Base-by-base conservation (phyloP, 2,329 filamentous ascomycete species). In the Alternaria infectoria region DNA sequence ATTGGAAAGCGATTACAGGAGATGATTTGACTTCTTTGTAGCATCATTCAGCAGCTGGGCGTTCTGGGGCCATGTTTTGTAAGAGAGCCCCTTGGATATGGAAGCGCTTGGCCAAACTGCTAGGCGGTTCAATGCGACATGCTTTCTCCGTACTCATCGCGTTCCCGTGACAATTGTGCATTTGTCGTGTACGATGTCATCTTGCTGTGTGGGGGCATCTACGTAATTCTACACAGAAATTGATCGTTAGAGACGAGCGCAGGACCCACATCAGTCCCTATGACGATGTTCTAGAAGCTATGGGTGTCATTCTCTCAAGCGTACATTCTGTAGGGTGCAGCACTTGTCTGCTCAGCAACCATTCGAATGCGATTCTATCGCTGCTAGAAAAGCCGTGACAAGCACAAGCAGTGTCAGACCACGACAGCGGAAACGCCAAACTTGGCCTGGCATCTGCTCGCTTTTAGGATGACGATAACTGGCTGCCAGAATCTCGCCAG, bases 31-130 rank as follows among this genome's bases (percentile, higher is more conserved):
- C 40, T 23, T 60, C 43, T 67, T 70, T 74, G 74, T 74, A 75
- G 67, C 66, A 76, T 67, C 62, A 75, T 51, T 70, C 59, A 59
- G 66, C 56, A 70, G 71, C 71, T 72, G 52, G 75, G 75, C 75
- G 76, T 77, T 75, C 62, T 64, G 59, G 64, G 52, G 59, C 54
- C 55, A 21, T 45, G 15, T 61, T 47, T 55, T 44, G 50, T 46
- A 54, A 15, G 17, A 28, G 43, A 25, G 40, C 46, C 54, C 28
- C 57, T 59, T 54, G 60, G 30, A 52, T 64, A n/a, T 47, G 61
- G 55, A 51, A 52, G 55, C 45, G 52, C 45, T 49, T 55, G 46
- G 57, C 61, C 47, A 50, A 30, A 32, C 28, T 25, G 58, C 36
- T 65, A 64, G 59, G 44, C 47, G 40, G 55, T 17, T 46, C 49